Percentiles rank a stretch among this genome's conserved stretches.
Evolutionary conservation across 495 filamentous ascomycete species (phyloP).

Genomic region (Penicillium canescens): DNA sequence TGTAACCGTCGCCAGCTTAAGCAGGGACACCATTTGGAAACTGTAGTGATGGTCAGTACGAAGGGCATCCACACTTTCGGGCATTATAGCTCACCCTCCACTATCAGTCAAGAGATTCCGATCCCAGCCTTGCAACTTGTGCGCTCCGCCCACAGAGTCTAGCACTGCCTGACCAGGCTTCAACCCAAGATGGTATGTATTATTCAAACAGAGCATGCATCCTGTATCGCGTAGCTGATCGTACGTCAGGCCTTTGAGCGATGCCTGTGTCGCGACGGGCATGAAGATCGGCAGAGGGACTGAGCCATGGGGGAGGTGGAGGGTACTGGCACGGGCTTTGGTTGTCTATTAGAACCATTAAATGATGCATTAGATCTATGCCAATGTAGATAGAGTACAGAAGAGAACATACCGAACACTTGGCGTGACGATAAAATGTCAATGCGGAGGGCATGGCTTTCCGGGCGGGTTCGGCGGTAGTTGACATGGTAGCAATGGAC

Average conservation of each 20-base stretch:
- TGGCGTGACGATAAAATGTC: conserved; percentile 76
- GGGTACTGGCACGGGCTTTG: conserved; percentile 87
- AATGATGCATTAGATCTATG: not conserved
- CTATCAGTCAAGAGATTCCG: conserved; percentile 96
- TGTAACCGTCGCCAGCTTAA: conserved; percentile 91
- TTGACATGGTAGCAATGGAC: conserved; percentile 39
- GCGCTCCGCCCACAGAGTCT: conserved; percentile 84
- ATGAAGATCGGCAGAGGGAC: conserved; percentile 93
- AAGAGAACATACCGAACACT: conserved; percentile 70
- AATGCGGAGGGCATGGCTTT: conserved; percentile 71
- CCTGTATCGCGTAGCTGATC: conserved; percentile 86
- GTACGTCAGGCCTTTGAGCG: conserved; percentile 90
- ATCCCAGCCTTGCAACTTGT: conserved; percentile 92
- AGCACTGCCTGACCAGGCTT: conserved; percentile 90
- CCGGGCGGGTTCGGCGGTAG: conserved; percentile 21
- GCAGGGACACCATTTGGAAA: conserved; percentile 97
- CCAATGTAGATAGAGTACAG: not conserved
- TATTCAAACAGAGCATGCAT: conserved; percentile 91
- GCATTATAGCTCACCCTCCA: conserved; percentile 71
- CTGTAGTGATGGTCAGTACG: conserved; percentile 44
- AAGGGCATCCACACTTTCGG: not conserved
- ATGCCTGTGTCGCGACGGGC: conserved; percentile 98
- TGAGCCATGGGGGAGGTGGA: conserved; percentile 87
- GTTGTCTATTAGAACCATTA: conserved; percentile 64
- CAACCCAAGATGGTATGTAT: conserved; percentile 94